Evolutionary conservation across 164 flowering plant genomes (phyloP), one percentile per base, ranked within the genome.

Genomic region (Amborella trichopoda): DNA sequence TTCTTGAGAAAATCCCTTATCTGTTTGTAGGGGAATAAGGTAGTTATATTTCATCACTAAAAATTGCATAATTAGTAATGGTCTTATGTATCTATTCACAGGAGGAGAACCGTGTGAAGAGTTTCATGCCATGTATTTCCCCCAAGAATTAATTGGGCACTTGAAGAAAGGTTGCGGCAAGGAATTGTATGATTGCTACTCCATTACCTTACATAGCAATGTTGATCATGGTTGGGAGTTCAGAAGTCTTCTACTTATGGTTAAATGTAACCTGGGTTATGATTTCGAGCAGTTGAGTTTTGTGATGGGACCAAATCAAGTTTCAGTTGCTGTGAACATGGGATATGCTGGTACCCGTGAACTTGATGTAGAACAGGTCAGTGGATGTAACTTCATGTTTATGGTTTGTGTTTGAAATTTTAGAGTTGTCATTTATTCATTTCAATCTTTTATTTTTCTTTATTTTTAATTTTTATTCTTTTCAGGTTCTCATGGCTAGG

Each of bases 401-500:
- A n/a, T n/a, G 24, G 21, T 18, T 22, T 26, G 8, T 30, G 1
- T 27, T 45, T 10, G 16, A 8, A 19, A 26, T 26, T 23, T 23
- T 30, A 13, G 49, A 23, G 28, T 16, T 18, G 9, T 17, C n/a
- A n/a, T n/a, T n/a, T n/a, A n/a, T n/a, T n/a, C n/a, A n/a, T n/a
- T n/a, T n/a, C n/a, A n/a, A n/a, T n/a, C n/a, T n/a, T n/a, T 8
- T 44, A 8, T 23, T 3, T 23, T 20, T 8, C 10, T 20, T 25
- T 36, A 23, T 21, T 17, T 55, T 34, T 25, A 14, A 3, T 30
- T 10, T 44, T 40, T 13, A 26, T 4, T 56, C 2, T 57, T 53
- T 2, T 26, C 75, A 89, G 97, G 80, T 83, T 46, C 39, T 53
- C 26, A 13, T 61, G 30, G 83, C 81, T 34, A 77, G 68, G 68